Evolutionary conservation across 805 yeast genomes (phyloP).

Genomic region (Candida boidinii): DNA sequence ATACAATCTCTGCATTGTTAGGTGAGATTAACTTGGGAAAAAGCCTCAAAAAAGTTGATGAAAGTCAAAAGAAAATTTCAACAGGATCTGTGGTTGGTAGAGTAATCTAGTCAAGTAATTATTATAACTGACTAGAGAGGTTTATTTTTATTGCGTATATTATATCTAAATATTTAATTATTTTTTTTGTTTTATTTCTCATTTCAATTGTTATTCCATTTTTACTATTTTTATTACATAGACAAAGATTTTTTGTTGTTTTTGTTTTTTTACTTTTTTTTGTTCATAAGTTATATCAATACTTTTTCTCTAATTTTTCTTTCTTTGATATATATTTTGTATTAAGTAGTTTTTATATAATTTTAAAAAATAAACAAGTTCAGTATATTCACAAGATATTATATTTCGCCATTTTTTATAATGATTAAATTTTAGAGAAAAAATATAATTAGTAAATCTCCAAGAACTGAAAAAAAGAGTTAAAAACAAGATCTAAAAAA

Average conservation of each 20-base stretch:
- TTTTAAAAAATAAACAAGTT: no score
- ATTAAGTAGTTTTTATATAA: no score
- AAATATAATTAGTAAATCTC: no score
- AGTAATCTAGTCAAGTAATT: constrained; percentile 31
- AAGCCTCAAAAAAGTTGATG: constrained; percentile 41
- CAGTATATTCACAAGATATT: no score
- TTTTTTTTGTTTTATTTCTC: not conserved
- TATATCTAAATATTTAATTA: not conserved
- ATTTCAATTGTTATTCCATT: not conserved
- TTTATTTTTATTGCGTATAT: not conserved
- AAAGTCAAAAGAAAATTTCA: constrained; percentile 35
- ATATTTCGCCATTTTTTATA: no score
- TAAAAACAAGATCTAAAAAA: not conserved
- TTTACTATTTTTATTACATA: no score
- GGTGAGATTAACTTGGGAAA: constrained; percentile 52
- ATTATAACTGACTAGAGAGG: not conserved
- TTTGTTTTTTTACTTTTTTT: constrained; percentile 1
- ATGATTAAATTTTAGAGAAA: no score
- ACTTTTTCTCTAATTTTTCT: no score
- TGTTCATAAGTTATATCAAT: no score
- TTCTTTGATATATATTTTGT: no score
- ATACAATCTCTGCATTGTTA: constrained; percentile 28
- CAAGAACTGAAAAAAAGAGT: no score
- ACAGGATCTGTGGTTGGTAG: constrained; percentile 41
- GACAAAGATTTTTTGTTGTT: not conserved